phyloP scores from a whole-genome alignment of 371 early-diverging fungal species.

The Chytridium lagenaria region DNA sequence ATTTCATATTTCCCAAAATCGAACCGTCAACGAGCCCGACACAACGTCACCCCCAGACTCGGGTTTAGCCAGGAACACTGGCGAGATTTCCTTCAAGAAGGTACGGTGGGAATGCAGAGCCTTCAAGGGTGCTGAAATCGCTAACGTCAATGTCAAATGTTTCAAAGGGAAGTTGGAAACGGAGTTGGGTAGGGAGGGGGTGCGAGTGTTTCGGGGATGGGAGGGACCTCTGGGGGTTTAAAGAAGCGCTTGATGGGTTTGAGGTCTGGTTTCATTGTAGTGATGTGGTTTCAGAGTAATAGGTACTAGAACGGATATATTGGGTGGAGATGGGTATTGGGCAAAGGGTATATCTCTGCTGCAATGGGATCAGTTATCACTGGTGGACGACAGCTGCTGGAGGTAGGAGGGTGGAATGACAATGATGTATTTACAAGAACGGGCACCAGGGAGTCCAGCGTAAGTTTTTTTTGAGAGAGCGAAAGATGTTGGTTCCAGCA shows the following conservation, averaged over 20 bases:
- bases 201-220: slow-evolving; percentile 3
- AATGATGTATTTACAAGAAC: too few species aligned
- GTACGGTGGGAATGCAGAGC: not conserved
- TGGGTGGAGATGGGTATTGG: too few species aligned
- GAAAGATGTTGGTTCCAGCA: too few species aligned
- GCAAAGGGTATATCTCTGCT: too few species aligned
- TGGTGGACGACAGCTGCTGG: too few species aligned
- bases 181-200: not conserved
- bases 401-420: too few species aligned
- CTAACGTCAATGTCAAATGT: slow-evolving; percentile 17
- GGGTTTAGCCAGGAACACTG: not conserved
- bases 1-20: slow-evolving; percentile 21
- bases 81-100: not conserved
- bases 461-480: too few species aligned
- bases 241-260: slow-evolving; percentile 12
- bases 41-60: not conserved
- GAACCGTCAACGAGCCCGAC: slow-evolving; percentile 11
- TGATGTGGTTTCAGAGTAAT: not conserved
- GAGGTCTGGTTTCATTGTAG: slow-evolving; percentile 3
- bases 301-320: not conserved
- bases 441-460: too few species aligned
- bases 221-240: not conserved
- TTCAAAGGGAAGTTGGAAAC: not conserved
- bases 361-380: too few species aligned
- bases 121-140: slow-evolving; percentile 6